phyloP scores from a whole-genome alignment of 805 yeast species.

The Metschnikowia aberdeeniae region DNA sequence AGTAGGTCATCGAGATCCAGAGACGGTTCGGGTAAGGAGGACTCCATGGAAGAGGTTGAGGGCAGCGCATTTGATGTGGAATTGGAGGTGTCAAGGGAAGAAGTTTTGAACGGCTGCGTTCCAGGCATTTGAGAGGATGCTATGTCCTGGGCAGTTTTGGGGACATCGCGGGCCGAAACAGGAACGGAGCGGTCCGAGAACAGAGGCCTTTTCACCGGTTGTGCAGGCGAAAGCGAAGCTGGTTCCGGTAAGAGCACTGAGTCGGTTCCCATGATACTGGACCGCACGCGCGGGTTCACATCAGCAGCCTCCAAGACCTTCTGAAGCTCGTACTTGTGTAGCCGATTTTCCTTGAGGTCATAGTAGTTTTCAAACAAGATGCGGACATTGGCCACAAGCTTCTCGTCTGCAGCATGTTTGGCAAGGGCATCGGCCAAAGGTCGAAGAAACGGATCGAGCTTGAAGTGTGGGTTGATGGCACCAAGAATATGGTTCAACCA shows the following conservation, averaged over 20 bases:
- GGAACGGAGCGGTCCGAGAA: too few relatives aligned
- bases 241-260: background rate
- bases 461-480: constrained; percentile 30
- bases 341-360: constrained; percentile 26
- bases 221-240: too few relatives aligned
- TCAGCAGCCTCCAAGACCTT: constrained; percentile 35
- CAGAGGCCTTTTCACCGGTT: too few relatives aligned
- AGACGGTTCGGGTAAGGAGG: background rate
- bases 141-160: too few relatives aligned
- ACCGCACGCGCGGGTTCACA: constrained; percentile 24
- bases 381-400: constrained; percentile 17
- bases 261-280: constrained; percentile 16
- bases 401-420: constrained; percentile 6
- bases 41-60: background rate
- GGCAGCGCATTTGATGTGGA: background rate
- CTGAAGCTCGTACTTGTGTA: constrained; percentile 45
- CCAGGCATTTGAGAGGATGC: too few relatives aligned
- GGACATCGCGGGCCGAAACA: too few relatives aligned
- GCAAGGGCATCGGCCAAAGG: constrained; percentile 20
- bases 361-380: constrained; percentile 26
- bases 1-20: constrained; percentile 11
- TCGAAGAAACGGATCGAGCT: constrained; percentile 26
- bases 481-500: constrained; percentile 43
- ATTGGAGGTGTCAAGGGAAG: background rate
- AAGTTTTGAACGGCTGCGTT: too few relatives aligned